Evolutionary conservation across 2,329 filamentous ascomycete genomes (phyloP).

Genomic region (Aspergillus sp.): DNA sequence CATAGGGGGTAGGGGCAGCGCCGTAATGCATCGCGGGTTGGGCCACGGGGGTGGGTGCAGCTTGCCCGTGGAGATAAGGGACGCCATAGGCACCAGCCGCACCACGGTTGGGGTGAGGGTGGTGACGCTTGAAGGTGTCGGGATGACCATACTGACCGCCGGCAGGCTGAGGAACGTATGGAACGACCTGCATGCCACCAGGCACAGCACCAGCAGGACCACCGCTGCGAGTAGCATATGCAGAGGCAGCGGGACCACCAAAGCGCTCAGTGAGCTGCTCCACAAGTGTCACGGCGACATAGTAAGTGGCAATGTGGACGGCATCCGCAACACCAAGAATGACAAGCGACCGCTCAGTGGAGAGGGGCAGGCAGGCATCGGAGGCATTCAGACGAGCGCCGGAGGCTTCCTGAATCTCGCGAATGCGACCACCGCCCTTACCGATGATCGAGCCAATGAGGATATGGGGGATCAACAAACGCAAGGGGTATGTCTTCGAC

Average conservation of each 20-base stretch:
- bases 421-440: constrained; percentile 91
- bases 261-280: constrained; percentile 97
- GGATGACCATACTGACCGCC: constrained; percentile 89
- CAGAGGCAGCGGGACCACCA: constrained; percentile 92
- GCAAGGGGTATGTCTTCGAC: constrained; percentile 95
- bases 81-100: constrained; percentile 69
- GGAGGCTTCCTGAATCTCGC: constrained; percentile 97
- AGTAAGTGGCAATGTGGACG: constrained; percentile 98
- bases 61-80: constrained; percentile 69
- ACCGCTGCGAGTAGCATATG: constrained; percentile 92
- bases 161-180: constrained; percentile 89
- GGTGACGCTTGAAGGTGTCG: constrained; percentile 76
- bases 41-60: constrained; percentile 51
- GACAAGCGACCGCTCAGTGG: constrained; percentile 94
- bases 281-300: constrained; percentile 94
- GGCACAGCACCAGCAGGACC: constrained; percentile 90
- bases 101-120: constrained; percentile 70
- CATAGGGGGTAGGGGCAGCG: constrained; percentile 71
- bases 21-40: constrained; percentile 77
- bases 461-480: constrained; percentile 92
- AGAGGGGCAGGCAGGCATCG: constrained; percentile 88
- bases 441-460: constrained; percentile 98
- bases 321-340: constrained; percentile 97
- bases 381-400: constrained; percentile 95
- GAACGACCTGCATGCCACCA: constrained; percentile 98